Evolutionary conservation across 495 filamentous ascomycete species (phyloP).

Genomic region (Neurospora sp.): DNA sequence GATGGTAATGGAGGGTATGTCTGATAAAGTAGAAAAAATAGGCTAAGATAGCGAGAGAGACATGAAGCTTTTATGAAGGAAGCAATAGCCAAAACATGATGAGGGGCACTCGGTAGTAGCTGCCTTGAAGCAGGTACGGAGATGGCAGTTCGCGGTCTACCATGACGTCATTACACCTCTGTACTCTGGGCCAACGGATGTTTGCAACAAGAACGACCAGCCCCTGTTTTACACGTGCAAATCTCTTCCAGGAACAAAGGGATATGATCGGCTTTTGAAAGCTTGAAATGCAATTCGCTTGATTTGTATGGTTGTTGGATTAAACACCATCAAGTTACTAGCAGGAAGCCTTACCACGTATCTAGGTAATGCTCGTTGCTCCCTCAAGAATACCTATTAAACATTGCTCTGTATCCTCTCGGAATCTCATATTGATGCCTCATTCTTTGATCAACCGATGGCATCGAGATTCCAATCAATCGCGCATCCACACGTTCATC

Average conservation of each 20-base stretch:
- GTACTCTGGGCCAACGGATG: neutral
- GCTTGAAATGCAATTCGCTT: neutral
- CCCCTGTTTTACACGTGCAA: neutral
- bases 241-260: neutral
- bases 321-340: neutral
- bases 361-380: neutral
- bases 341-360: neutral
- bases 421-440: neutral
- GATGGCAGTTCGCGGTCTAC: neutral
- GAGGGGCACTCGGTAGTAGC: neutral
- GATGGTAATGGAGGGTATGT: slow-evolving; percentile 4
- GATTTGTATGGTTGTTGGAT: neutral
- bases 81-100: neutral
- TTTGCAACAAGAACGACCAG: neutral
- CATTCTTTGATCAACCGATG: neutral
- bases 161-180: neutral
- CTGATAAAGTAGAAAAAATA: neutral
- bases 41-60: neutral
- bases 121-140: neutral
- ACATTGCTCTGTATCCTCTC: neutral
- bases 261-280: neutral
- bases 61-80: neutral
- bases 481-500: neutral
- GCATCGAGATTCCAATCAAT: neutral
- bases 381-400: neutral